phyloP scores from a whole-genome alignment of 2,329 filamentous ascomycete genomes.

The Calonectria henricotiae region DNA sequence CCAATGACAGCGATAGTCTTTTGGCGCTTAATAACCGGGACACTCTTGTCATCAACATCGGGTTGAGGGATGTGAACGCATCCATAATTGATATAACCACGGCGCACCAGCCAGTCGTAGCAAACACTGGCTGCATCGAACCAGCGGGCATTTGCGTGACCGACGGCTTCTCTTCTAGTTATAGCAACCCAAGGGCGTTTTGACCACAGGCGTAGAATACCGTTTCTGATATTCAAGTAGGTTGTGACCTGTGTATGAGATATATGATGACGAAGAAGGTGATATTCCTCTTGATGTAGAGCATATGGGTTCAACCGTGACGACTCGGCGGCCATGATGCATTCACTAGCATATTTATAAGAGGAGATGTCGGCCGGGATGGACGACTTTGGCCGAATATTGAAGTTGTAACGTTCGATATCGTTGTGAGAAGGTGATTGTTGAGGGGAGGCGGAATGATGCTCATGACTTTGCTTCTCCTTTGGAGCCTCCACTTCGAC shows the following conservation, averaged over 20 bases:
- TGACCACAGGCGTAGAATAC: conserved; percentile 91
- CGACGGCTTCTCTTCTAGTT: conserved; percentile 87
- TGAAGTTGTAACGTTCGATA: conserved; percentile 63
- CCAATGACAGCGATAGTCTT: conserved; percentile 90
- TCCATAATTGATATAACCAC: conserved; percentile 97
- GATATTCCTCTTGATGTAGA: conserved; percentile 88
- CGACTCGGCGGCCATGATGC: conserved; percentile 89
- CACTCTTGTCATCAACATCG: conserved; percentile 62
- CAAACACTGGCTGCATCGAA: conserved; percentile 91
- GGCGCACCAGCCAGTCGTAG: conserved; percentile 91
- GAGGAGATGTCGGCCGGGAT: conserved; percentile 83
- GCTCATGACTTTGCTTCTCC: conserved; percentile 46
- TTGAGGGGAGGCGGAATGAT: conserved; percentile 38
- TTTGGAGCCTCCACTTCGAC: conserved; percentile 61
- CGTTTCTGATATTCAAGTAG: conserved; percentile 96
- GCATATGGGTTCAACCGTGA: conserved; percentile 92
- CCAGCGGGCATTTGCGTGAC: conserved; percentile 91
- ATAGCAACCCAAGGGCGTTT: conserved; percentile 88
- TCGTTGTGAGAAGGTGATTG: conserved; percentile 53
- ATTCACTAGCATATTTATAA: conserved; percentile 90
- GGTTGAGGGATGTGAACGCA: conserved; percentile 78
- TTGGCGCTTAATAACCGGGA: conserved; percentile 62
- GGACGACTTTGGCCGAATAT: conserved; percentile 83
- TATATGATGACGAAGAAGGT: conserved; percentile 84
- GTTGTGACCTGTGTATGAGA: conserved; percentile 92